These are phyloP conservation scores for Fraxinus ornus DNA, from an alignment of 305 asterid species.

Conservation along the genomic window DNA sequence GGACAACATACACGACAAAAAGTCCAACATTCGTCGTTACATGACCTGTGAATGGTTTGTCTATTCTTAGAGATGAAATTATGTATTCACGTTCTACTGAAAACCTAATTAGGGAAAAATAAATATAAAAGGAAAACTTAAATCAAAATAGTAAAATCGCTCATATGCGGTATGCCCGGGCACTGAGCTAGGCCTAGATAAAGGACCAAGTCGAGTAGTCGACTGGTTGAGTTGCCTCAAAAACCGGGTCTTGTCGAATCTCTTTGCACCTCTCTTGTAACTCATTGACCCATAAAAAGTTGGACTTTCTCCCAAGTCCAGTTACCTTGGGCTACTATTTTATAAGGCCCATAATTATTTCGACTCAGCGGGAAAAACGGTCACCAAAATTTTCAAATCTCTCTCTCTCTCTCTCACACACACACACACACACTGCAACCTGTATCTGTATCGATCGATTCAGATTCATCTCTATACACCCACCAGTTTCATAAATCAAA, in stretches of 20 bases:
- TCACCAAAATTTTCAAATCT: neutral
- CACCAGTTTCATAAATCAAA: constrained; percentile 5
- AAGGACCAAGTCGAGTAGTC: neutral
- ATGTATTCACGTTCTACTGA: neutral
- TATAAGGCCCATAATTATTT: neutral
- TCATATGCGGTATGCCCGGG: neutral
- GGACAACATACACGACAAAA: neutral
- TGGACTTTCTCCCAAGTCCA: neutral
- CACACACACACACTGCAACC: neutral
- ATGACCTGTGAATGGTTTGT: neutral
- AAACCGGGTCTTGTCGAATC: neutral
- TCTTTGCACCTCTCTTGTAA: neutral
- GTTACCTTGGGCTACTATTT: neutral
- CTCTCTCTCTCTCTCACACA: neutral
- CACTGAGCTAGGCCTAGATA: neutral
- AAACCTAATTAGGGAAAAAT: neutral
- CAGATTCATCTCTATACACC: neutral
- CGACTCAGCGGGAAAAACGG: neutral
- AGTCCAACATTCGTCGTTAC: neutral
- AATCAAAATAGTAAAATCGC: neutral
- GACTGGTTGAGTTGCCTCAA: neutral
- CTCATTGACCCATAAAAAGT: neutral
- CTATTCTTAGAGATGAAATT: neutral
- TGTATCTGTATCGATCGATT: neutral
- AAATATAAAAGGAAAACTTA: neutral